A percentile compares a stretch with the other conserved stretches of the same genome.
Conservation (phyloP, 208 protist genomes). For the Plasmodiophora brassicae region DNA sequence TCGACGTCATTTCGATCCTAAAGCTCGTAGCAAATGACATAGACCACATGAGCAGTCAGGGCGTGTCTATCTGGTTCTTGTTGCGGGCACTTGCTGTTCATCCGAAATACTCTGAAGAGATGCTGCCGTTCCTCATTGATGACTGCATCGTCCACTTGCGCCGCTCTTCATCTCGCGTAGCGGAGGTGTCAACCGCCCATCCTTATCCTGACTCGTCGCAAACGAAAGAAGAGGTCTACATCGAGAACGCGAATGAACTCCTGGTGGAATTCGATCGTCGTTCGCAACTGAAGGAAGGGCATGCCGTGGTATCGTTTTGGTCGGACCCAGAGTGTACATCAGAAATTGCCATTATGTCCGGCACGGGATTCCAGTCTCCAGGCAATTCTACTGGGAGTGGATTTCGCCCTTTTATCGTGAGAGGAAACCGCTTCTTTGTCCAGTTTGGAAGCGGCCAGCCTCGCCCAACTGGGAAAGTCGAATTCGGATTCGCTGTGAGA, state of each 20-base stretch:
- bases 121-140: slow-evolving; percentile 4
- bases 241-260: background rate
- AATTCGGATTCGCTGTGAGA: background rate
- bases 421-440: background rate
- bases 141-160: background rate
- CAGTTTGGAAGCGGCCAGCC: background rate
- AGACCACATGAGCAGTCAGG: background rate
- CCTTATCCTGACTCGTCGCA: background rate
- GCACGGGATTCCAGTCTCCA: background rate
- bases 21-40: slow-evolving; percentile 18
- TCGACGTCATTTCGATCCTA: slow-evolving; percentile 8
- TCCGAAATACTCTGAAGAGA: background rate
- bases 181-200: background rate
- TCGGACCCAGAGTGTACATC: background rate
- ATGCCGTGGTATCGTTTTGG: slow-evolving; percentile 31
- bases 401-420: background rate
- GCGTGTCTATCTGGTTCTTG: background rate
- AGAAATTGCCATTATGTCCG: slow-evolving; percentile 13
- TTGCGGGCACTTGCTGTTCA: background rate
- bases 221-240: slow-evolving; percentile 32
- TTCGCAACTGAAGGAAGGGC: slow-evolving; percentile 5
- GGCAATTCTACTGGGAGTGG: background rate
- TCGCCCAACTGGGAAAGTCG: background rate
- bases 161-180: background rate
- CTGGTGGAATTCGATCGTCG: background rate